These are phyloP conservation scores for Blastobotrys elegans DNA, from an alignment of 1,139 yeast species.

Conservation along the genomic window DNA sequence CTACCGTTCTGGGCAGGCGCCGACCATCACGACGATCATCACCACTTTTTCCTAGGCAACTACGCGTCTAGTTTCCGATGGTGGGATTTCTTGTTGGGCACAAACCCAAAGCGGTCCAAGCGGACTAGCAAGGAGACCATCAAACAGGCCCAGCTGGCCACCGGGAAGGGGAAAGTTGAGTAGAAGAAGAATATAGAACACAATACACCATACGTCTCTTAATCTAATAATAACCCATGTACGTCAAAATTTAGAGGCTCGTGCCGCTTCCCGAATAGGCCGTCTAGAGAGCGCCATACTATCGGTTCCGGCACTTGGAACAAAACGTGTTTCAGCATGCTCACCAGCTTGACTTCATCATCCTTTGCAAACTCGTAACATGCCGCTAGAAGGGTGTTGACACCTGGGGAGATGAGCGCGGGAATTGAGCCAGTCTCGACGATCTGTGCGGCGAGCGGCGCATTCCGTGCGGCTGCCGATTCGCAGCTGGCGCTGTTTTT, in stretches of 20 bases:
- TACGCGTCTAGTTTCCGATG: constrained; percentile 91
- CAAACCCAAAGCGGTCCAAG: constrained; percentile 35
- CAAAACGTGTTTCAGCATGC: constrained; percentile 16
- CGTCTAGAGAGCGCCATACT: constrained; percentile 22
- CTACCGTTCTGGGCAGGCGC: constrained; percentile 98
- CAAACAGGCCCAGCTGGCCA: constrained; percentile 13
- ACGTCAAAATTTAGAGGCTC: constrained; percentile 16
- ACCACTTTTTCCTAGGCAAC: constrained; percentile 87
- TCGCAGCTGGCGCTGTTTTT: constrained; percentile 12
- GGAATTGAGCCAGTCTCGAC: constrained; percentile 22
- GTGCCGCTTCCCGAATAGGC: constrained; percentile 18
- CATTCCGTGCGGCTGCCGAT: constrained; percentile 3
- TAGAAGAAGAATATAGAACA: neutral
- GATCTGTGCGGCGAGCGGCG: constrained; percentile 15
- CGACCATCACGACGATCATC: constrained; percentile 95
- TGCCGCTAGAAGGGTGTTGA: constrained; percentile 19
- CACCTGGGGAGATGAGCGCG: constrained; percentile 21
- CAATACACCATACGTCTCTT: too few species aligned
- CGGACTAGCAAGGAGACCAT: constrained; percentile 10
- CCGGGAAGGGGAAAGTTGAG: constrained; percentile 12
- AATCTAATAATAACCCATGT: neutral
- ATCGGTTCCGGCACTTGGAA: constrained; percentile 23
- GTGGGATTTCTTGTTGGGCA: constrained; percentile 81
- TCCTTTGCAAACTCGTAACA: constrained; percentile 7
- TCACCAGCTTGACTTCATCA: constrained; percentile 9